Base-by-base conservation (phyloP, 2,329 filamentous ascomycete genomes). In the Grosmannia penicillata region DNA sequence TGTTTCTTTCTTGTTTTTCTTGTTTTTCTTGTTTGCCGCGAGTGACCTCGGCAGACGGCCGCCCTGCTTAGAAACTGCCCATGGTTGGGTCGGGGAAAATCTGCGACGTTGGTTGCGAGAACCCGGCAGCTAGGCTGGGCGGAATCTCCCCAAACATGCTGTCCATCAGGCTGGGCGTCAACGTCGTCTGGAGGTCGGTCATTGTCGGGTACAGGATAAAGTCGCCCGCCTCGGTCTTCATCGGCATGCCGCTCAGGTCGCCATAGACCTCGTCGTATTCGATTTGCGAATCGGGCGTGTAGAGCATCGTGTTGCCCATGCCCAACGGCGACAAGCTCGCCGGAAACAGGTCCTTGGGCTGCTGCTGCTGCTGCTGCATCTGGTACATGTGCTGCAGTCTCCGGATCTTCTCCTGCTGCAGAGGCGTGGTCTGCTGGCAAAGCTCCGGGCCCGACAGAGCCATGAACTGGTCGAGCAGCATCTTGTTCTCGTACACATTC, bases 231-330 rank as follows among this genome's bases (percentile, higher is more conserved):
- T n/a, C n/a, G n/a, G 63, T 58, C 9, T 54, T 59, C n/a, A 53
- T 59, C 34, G 57, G 58, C 24, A 60, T 57, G 22, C 52, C 50
- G 4, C 58, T 51, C 26, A 60, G 61, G 23, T 78, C 75, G 29
- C 72, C 70, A 47, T 75, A 81, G 28, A 68, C 70, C 49, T 84
- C 78, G 43, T 85, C 79, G 43, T 84, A 79, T 19, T 73, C 69
- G 15, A 62, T 61, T 43, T 75, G 56, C 0, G 76, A 77, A 30
- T 67, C 66, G 34, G 80, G 75, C 9, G 79, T 80, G 56, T 68
- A 80, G 24, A 84, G 66, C 60, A 82, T 81, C 2, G 75, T 61
- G 43, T 79, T 76, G 26, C 70, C 68, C 49, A 83, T 78, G 6
- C 76, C 80, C 38, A 67, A 65, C 8, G 79, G 78, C 4, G 80